Base-by-base conservation (phyloP, 2,329 filamentous ascomycete genomes). In the Paecilomyces niveus region DNA sequence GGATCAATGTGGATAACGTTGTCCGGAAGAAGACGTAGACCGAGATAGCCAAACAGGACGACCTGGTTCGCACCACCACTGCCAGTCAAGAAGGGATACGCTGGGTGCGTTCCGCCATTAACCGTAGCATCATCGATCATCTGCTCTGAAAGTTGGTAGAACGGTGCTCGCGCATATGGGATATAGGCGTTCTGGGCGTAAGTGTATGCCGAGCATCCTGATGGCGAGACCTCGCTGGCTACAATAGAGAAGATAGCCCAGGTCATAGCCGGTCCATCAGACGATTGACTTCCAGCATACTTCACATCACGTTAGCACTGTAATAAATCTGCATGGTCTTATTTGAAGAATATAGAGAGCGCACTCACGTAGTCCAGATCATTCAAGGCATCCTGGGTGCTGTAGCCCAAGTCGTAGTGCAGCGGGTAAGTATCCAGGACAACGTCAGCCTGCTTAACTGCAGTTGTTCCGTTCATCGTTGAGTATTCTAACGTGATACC, bases 141-240 rank as follows among this genome's bases (percentile, higher is more conserved):
- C 68, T 90, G 87, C 65, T 90, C 87, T 0, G 85, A 89, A 70
- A 88, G 86, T 63, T 89, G 86, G 71, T 84, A 89, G 79, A 85
- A 89, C 0, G 87, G 87, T 0, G 81, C 83, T 15, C 87, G 79
- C 0, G 82, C 75, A 64, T 90, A 90, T 0, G 87, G 86, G 29
- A 83, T 76, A 31, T 81, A 83, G 0, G 83, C 83, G 61, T 85
- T 84, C 18, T 88, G 77, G 6, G 83, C 80, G 67, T 89, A 89
- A 0, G 86, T 89, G 67, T 85, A 89, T 3, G 83, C 81, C 1
- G 86, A 84, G 69, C 87, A 89, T 2, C 87, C 87, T 2, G 85
- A 87, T 1, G 81, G 83, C 1, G 84, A 85, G 10, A 89, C 77
- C 54, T 84, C 79, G 58, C 86, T 88, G 13, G 87, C 86, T 31